A percentile compares a stretch with the other conserved stretches of the same genome.
These are phyloP conservation scores for Angomonas deanei DNA, from an alignment of 208 protist genomes.

Conservation along the genomic window DNA sequence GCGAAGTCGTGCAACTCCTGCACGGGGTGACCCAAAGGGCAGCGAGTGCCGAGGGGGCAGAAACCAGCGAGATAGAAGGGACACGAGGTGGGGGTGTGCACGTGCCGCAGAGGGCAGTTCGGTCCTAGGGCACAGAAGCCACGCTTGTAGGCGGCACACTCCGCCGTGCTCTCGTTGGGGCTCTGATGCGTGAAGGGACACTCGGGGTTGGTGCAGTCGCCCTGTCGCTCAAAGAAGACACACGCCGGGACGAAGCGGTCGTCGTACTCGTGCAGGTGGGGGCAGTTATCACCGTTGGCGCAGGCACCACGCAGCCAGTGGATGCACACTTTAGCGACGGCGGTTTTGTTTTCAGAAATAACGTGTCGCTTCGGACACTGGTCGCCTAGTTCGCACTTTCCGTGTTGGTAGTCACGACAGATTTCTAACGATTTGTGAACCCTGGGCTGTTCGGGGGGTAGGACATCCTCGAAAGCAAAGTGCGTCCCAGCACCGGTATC, in stretches of 20 bases:
- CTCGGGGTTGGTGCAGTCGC: slow-evolving; percentile 95
- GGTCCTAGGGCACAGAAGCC: slow-evolving; percentile 90
- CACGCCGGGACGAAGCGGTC: slow-evolving; percentile 93
- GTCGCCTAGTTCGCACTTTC: slow-evolving; percentile 91
- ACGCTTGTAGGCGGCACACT: slow-evolving; percentile 84
- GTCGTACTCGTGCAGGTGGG: slow-evolving; percentile 96
- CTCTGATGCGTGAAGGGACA: slow-evolving; percentile 93
- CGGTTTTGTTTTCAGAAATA: slow-evolving; percentile 50
- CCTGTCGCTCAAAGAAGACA: slow-evolving; percentile 93
- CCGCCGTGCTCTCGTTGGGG: slow-evolving; percentile 72
- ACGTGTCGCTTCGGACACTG: slow-evolving; percentile 93
- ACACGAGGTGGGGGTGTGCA: slow-evolving; percentile 59
- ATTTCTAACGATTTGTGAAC: slow-evolving; percentile 83
- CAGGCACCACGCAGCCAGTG: slow-evolving; percentile 96
- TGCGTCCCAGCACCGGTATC: slow-evolving; percentile 54
- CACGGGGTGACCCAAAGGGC: slow-evolving; percentile 88
- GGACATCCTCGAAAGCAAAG: slow-evolving; percentile 72
- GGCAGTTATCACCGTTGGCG: slow-evolving; percentile 94
- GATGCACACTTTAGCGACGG: slow-evolving; percentile 93
- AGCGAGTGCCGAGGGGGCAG: slow-evolving; percentile 93
- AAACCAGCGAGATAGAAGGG: slow-evolving; percentile 93
- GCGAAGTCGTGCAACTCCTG: slow-evolving; percentile 79
- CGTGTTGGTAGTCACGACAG: slow-evolving; percentile 93
- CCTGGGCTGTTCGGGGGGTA: slow-evolving; percentile 57
- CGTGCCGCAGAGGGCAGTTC: slow-evolving; percentile 87